A percentile compares a stretch with the other conserved stretches of the same genome.
These are phyloP conservation scores for Paraphaeosphaeria minitans DNA, from an alignment of 2,329 filamentous ascomycete species.

Conservation along the genomic window DNA sequence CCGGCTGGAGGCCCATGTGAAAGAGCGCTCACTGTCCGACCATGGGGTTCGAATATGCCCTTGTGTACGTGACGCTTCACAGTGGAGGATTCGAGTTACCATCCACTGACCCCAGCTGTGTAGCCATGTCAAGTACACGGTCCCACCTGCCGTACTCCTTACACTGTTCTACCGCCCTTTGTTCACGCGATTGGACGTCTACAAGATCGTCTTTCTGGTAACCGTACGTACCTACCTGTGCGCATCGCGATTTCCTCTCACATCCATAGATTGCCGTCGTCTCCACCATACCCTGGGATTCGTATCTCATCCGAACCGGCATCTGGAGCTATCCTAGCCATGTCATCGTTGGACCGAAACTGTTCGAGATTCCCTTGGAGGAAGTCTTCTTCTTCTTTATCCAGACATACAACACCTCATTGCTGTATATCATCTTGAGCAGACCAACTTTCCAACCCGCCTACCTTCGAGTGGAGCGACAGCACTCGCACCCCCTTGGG, in stretches of 20 bases:
- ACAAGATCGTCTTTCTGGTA: constrained; percentile 66
- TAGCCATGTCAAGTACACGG: constrained; percentile 70
- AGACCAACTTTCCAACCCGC: constrained; percentile 64
- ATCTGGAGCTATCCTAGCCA: constrained; percentile 74
- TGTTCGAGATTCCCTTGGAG: constrained; percentile 70
- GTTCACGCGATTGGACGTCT: constrained; percentile 65
- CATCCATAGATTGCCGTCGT: constrained; percentile 62
- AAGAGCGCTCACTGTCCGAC: constrained; percentile 21
- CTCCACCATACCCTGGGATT: constrained; percentile 77
- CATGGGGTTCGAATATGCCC: constrained; percentile 67
- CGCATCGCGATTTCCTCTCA: constrained; percentile 25
- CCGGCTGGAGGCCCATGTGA: constrained; percentile 15
- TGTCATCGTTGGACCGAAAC: constrained; percentile 66
- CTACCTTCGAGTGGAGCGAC: constrained; percentile 54
- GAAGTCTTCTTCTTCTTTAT: constrained; percentile 80
- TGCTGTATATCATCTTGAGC: constrained; percentile 70
- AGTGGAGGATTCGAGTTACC: neutral
- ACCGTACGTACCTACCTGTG: constrained; percentile 42
- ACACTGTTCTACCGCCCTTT: constrained; percentile 66
- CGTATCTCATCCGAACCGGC: constrained; percentile 69
- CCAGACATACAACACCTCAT: constrained; percentile 73
- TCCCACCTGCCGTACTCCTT: constrained; percentile 65
- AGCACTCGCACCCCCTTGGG: constrained; percentile 21
- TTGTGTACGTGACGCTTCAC: constrained; percentile 58
- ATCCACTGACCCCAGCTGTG: constrained; percentile 3